phyloP scores from a whole-genome alignment of 2,329 filamentous ascomycete species.

The Lasiodiplodia citricola region DNA sequence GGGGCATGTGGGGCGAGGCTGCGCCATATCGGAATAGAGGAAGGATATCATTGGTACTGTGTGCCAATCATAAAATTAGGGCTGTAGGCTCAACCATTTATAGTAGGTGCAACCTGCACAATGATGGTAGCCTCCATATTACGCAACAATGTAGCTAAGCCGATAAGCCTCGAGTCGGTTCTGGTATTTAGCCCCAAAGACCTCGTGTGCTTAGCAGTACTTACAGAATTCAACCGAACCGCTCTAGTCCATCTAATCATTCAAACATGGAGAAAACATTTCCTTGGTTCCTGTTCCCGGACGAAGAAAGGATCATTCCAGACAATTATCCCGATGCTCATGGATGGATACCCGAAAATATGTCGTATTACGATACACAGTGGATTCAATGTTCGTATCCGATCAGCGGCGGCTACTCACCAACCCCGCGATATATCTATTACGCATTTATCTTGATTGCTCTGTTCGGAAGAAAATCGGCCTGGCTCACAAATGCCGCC shows the following conservation, averaged over 20 bases:
- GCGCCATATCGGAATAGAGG: too few species aligned
- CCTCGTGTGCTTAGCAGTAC: not conserved
- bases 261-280: not conserved
- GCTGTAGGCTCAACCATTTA: too few species aligned
- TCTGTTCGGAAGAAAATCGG: not conserved
- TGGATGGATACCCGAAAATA: not conserved
- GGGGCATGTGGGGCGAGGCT: too few species aligned
- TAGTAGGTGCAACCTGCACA: too few species aligned
- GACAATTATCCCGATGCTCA: not conserved
- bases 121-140: not conserved
- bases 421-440: not conserved
- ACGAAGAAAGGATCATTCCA: not conserved
- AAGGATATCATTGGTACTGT: too few species aligned
- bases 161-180: not conserved
- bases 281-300: not conserved
- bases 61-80: too few species aligned
- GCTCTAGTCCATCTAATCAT: not conserved
- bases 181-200: not conserved
- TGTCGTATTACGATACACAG: not conserved
- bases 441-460: not conserved
- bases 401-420: not conserved
- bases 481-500: not conserved
- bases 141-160: not conserved
- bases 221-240: not conserved
- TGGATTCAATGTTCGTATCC: not conserved